These are phyloP conservation scores for Hibiscus syriacus DNA, from an alignment of 345 rosid genomes.

Conservation along the genomic window DNA sequence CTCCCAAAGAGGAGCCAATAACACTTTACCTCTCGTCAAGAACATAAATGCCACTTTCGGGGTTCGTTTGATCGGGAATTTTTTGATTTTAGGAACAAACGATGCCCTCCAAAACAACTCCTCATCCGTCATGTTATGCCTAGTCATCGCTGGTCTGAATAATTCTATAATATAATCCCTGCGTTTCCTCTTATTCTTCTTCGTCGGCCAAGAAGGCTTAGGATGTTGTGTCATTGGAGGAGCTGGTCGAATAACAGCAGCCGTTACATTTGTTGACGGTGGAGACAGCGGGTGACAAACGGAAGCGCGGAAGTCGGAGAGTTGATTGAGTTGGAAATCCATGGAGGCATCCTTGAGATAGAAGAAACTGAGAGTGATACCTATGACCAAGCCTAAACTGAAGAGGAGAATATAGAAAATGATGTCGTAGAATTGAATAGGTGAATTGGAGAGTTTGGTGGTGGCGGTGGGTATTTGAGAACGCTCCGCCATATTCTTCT, in stretches of 20 bases:
- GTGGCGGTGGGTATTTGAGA: no score
- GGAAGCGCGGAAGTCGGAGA: not conserved
- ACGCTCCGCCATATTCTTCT: not conserved
- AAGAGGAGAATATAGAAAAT: not conserved
- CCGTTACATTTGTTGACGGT: no score
- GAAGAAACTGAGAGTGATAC: no score
- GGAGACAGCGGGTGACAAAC: not conserved
- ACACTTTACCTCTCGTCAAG: constrained; percentile 71
- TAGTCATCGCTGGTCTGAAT: constrained; percentile 23
- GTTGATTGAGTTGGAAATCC: not conserved
- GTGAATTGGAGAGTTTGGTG: not conserved
- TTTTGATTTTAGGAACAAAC: no score
- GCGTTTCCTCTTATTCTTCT: not conserved
- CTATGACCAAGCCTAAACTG: not conserved
- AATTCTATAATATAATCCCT: constrained; percentile 11
- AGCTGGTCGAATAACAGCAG: no score
- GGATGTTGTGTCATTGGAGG: not conserved
- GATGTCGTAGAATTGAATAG: not conserved
- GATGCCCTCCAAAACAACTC: constrained; percentile 55
- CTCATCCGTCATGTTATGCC: constrained; percentile 58
- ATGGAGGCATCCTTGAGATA: not conserved
- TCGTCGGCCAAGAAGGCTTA: not conserved
- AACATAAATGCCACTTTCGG: no score
- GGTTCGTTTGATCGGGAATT: no score
- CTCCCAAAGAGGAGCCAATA: no score